Percentiles rank a stretch among this genome's conserved stretches.
Evolutionary conservation across 768 basidiomycete genomes (phyloP).

Genomic region (Hirschioporus abietinus): DNA sequence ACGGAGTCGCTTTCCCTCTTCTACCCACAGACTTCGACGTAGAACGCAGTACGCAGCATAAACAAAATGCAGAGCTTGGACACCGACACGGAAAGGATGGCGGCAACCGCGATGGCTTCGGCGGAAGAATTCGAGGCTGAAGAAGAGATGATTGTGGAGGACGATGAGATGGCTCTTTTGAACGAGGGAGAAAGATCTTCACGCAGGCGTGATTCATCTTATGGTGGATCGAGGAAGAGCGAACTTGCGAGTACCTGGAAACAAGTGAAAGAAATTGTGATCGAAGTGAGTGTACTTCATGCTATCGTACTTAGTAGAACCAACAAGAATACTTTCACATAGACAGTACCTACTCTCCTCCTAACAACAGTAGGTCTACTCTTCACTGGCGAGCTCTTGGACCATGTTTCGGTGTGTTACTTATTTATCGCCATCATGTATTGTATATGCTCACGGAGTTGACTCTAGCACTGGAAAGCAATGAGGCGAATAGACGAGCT

Average conservation of each 20-base stretch:
- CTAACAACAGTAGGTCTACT: slow-evolving; percentile 79
- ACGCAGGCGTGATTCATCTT: neutral
- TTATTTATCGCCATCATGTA: slow-evolving; percentile 2
- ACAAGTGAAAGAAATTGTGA: slow-evolving; percentile 55
- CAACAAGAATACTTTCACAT: slow-evolving; percentile 8
- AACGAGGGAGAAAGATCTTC: neutral
- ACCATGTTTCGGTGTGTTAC: slow-evolving; percentile 75
- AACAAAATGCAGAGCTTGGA: neutral
- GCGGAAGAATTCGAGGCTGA: neutral
- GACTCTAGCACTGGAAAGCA: slow-evolving; percentile 74
- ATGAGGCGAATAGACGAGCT: slow-evolving; percentile 90
- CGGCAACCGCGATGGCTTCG: neutral
- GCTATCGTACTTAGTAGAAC: slow-evolving; percentile 2
- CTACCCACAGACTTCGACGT: neutral
- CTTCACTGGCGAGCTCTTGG: slow-evolving; percentile 87
- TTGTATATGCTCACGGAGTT: slow-evolving; percentile 2
- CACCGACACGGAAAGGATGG: neutral
- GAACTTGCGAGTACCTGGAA: slow-evolving; percentile 32
- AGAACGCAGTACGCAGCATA: neutral
- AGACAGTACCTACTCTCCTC: slow-evolving; percentile 87
- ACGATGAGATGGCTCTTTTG: neutral
- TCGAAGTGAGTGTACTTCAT: slow-evolving; percentile 49
- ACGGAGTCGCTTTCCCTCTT: neutral
- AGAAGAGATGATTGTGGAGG: neutral
- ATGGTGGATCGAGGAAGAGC: neutral